Percentiles rank a stretch among this genome's conserved stretches.
These are phyloP conservation scores for Talaromyces nanjingensis DNA, from an alignment of 495 filamentous ascomycete species.

Conservation along the genomic window DNA sequence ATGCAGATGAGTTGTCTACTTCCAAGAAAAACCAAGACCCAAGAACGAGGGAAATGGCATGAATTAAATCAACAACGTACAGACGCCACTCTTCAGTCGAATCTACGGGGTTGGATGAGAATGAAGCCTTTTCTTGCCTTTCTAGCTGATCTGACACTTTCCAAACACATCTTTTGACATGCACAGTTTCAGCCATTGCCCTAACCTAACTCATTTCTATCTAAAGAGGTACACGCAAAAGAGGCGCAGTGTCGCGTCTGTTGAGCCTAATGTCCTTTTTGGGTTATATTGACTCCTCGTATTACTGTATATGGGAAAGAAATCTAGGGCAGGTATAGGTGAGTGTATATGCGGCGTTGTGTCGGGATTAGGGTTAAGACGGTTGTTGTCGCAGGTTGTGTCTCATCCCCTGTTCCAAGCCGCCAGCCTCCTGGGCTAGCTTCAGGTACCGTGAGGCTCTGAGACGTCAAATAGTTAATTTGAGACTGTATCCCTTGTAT, in stretches of 20 bases:
- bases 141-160: neutral
- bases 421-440: neutral
- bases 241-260: neutral
- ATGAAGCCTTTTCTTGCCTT: neutral
- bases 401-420: neutral
- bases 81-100: neutral
- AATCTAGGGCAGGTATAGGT: neutral
- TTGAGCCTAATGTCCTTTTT: neutral
- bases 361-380: conserved; percentile 4
- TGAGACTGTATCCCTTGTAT: neutral
- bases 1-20: neutral
- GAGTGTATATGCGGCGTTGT: neutral
- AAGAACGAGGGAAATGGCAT: neutral
- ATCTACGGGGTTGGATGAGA: neutral
- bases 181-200: neutral
- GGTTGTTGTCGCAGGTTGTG: conserved; percentile 3
- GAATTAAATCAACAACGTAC: neutral
- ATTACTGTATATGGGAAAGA: neutral
- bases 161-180: neutral
- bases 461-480: neutral
- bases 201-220: neutral
- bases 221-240: neutral
- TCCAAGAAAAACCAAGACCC: neutral
- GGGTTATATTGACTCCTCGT: neutral
- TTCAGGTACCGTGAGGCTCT: neutral